phyloP scores from a whole-genome alignment of 805 yeast species.

The Starmerella cellae region DNA sequence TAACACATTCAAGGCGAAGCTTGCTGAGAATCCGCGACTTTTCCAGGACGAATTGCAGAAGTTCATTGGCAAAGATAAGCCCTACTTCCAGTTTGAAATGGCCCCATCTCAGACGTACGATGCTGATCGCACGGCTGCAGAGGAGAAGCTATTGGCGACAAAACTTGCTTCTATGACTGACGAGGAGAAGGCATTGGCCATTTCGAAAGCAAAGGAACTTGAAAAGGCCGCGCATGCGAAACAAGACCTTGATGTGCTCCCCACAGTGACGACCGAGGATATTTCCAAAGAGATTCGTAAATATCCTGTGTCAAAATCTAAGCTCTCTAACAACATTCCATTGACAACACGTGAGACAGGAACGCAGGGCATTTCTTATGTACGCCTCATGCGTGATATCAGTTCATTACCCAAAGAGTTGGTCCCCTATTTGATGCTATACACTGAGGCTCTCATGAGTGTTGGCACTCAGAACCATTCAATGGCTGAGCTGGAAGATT shows the following conservation, averaged over 20 bases:
- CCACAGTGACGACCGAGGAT: constrained; percentile 61
- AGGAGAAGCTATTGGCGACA: constrained; percentile 36
- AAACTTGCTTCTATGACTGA: constrained; percentile 37
- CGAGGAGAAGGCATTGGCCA: constrained; percentile 45
- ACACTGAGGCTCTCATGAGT: constrained; percentile 65
- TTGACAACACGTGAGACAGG: constrained; percentile 27
- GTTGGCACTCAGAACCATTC: constrained; percentile 60
- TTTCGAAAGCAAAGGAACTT: constrained; percentile 45
- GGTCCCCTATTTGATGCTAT: constrained; percentile 60
- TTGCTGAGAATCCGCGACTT: constrained; percentile 39
- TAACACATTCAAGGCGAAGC: constrained; percentile 47
- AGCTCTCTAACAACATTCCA: constrained; percentile 2
- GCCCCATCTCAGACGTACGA: constrained; percentile 51
- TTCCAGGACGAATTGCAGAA: constrained; percentile 49
- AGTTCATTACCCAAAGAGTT: constrained; percentile 46
- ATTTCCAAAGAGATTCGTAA: constrained; percentile 45
- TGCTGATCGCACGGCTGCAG: constrained; percentile 40
- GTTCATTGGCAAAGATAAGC: constrained; percentile 34
- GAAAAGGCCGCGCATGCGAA: constrained; percentile 49
- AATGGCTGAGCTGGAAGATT: constrained; percentile 74
- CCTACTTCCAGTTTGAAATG: constrained; percentile 64
- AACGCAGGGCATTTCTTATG: constrained; percentile 55
- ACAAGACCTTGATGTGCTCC: constrained; percentile 69
- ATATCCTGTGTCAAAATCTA: constrained; percentile 22
- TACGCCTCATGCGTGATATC: constrained; percentile 52